Percentiles rank a stretch among this genome's conserved stretches.
Evolutionary conservation across 257 asterid species (phyloP).

Genomic region (Apocynum venetum): DNA sequence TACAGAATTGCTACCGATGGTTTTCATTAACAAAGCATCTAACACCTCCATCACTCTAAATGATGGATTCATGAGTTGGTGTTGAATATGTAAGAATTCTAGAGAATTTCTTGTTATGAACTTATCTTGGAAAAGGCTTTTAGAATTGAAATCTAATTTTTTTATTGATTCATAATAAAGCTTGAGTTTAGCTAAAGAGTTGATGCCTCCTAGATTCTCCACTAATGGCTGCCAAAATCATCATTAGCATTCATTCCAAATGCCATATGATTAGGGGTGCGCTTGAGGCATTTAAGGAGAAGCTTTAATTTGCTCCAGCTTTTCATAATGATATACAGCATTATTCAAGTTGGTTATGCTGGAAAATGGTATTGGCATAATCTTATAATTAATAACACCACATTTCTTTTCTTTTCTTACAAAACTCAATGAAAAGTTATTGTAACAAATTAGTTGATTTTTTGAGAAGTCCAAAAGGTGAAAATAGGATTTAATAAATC

Average conservation of each 20-base stretch:
- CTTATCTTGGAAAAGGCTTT: too few species aligned
- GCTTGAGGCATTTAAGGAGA: neutral
- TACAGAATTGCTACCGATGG: neutral
- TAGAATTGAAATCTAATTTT: neutral
- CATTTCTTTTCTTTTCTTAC: neutral
- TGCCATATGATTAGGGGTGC: neutral
- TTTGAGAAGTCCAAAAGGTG: too few species aligned
- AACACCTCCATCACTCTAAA: neutral
- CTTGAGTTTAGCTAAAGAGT: neutral
- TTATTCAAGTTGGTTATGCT: neutral
- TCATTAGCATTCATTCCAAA: neutral
- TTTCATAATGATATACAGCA: neutral
- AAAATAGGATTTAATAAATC: too few species aligned
- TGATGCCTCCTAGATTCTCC: neutral
- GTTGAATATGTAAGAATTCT: neutral
- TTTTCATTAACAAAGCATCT: too few species aligned
- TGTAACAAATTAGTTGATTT: too few species aligned
- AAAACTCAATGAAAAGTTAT: too few species aligned
- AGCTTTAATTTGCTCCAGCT: neutral
- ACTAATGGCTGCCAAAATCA: neutral
- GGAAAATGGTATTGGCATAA: neutral
- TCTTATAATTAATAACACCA: neutral
- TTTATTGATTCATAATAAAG: neutral
- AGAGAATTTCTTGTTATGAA: neutral
- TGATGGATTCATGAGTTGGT: neutral